Percentiles rank a stretch among this genome's conserved stretches.
phyloP scores from a whole-genome alignment of 345 rosid species.

The Triadica sebifera region DNA sequence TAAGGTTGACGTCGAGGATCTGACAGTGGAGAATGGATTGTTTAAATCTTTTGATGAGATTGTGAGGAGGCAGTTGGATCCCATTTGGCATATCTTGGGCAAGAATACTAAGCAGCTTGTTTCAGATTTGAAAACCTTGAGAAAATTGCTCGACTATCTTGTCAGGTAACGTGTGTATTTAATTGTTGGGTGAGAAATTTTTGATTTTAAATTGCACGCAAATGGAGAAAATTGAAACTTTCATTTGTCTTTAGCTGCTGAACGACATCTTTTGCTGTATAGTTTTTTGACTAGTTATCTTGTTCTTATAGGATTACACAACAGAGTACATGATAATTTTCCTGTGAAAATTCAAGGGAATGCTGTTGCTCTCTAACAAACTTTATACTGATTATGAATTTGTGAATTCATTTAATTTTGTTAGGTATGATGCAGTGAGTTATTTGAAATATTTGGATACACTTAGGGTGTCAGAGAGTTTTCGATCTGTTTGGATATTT shows the following conservation, averaged over 20 bases:
- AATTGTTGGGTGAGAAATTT: not conserved
- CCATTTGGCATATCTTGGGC: slow-evolving; percentile 95
- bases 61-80: slow-evolving; percentile 89
- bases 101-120: slow-evolving; percentile 95
- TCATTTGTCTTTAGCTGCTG: not conserved
- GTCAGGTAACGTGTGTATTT: slow-evolving; percentile 54
- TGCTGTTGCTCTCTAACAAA: not conserved
- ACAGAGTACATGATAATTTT: not conserved
- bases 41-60: slow-evolving; percentile 99
- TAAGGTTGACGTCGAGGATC: slow-evolving; percentile 91
- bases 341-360: not conserved
- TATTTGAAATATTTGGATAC: slow-evolving; percentile 96
- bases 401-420: slow-evolving; percentile 16
- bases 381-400: slow-evolving; percentile 3
- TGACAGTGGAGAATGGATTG: slow-evolving; percentile 93
- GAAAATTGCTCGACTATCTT: slow-evolving; percentile 94
- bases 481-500: slow-evolving; percentile 98
- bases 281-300: not conserved
- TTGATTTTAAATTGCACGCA: not conserved
- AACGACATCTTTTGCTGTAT: not conserved
- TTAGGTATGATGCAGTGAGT: slow-evolving; percentile 97
- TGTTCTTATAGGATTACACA: not conserved
- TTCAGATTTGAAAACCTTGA: slow-evolving; percentile 92
- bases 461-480: slow-evolving; percentile 89
- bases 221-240: not conserved